Evolutionary conservation across 116 monocot genomes (phyloP).

Genomic region (Dioscorea cayenensis): DNA sequence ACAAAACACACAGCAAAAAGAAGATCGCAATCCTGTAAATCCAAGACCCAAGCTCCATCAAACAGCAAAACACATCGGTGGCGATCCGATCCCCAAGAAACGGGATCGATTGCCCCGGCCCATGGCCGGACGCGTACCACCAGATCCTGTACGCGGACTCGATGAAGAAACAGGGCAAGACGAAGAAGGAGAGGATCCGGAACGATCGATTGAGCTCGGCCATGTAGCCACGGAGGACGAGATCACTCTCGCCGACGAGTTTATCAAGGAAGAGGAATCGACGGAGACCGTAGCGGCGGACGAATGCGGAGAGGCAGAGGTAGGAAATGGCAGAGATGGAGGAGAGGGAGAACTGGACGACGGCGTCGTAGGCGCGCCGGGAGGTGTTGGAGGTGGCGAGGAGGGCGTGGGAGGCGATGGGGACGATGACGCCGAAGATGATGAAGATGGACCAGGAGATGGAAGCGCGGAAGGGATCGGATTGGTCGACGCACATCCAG

Average conservation of each 20-base stretch:
- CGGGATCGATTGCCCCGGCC: constrained; percentile 20
- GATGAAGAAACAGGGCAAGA: constrained; percentile 41
- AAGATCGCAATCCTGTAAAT: constrained; percentile 66
- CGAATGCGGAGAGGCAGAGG: constrained; percentile 40
- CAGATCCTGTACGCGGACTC: constrained; percentile 51
- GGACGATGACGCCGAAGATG: constrained; percentile 37
- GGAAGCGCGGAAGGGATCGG: constrained; percentile 12
- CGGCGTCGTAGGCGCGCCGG: constrained; percentile 38
- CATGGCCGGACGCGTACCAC: constrained; percentile 35
- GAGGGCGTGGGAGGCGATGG: constrained; percentile 37
- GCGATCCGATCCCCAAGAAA: constrained; percentile 24
- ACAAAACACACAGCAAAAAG: constrained; percentile 80
- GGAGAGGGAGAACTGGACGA: constrained; percentile 55
- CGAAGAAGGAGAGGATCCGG: constrained; percentile 48
- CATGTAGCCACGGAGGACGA: constrained; percentile 49
- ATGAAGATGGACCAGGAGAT: constrained; percentile 60
- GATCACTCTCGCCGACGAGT: constrained; percentile 53
- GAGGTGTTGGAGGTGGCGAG: constrained; percentile 20
- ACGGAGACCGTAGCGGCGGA: constrained; percentile 52
- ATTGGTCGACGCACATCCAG: constrained; percentile 80
- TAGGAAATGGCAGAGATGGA: constrained; percentile 39
- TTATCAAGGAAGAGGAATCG: constrained; percentile 61
- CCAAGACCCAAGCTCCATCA: constrained; percentile 69
- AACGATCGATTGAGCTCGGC: constrained; percentile 47
- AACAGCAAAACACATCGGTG: constrained; percentile 33